phyloP scores from a whole-genome alignment of 306 rosid species.

The Casuarina cunninghamiana region DNA sequence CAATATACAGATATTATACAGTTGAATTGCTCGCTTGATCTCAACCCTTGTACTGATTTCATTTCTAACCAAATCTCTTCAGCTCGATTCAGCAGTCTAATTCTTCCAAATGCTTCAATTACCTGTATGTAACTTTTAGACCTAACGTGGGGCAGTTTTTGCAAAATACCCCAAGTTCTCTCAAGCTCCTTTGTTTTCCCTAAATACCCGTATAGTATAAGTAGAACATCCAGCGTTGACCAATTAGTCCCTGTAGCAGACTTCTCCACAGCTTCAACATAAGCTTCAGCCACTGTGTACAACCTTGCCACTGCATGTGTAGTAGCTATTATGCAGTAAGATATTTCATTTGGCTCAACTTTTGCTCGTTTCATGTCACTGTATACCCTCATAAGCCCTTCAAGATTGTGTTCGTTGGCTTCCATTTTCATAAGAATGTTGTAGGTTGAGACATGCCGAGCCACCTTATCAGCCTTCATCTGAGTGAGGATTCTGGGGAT shows the following conservation, averaged over 20 bases:
- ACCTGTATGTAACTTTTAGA: constrained; percentile 76
- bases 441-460: constrained; percentile 78
- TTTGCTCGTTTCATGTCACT: constrained; percentile 58
- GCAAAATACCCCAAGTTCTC: constrained; percentile 62
- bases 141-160: constrained; percentile 63
- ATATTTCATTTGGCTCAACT: constrained; percentile 83
- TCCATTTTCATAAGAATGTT: constrained; percentile 95
- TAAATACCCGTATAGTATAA: constrained; percentile 71
- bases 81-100: constrained; percentile 57
- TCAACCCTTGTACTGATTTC: constrained; percentile 59
- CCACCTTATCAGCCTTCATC: constrained; percentile 85
- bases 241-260: constrained; percentile 68
- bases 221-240: constrained; percentile 77
- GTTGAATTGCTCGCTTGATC: constrained; percentile 72
- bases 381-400: constrained; percentile 62
- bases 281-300: constrained; percentile 67
- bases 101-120: constrained; percentile 86
- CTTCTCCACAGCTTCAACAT: constrained; percentile 73
- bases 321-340: constrained; percentile 79
- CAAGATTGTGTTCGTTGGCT: constrained; percentile 73
- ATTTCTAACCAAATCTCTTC: constrained; percentile 89
- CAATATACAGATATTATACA: constrained; percentile 71
- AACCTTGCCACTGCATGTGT: constrained; percentile 82
- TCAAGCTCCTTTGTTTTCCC: constrained; percentile 71
- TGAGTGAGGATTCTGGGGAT: constrained; percentile 69